Conservation (phyloP, 2,329 filamentous ascomycete species). For the Xylariaceae sp. region DNA sequence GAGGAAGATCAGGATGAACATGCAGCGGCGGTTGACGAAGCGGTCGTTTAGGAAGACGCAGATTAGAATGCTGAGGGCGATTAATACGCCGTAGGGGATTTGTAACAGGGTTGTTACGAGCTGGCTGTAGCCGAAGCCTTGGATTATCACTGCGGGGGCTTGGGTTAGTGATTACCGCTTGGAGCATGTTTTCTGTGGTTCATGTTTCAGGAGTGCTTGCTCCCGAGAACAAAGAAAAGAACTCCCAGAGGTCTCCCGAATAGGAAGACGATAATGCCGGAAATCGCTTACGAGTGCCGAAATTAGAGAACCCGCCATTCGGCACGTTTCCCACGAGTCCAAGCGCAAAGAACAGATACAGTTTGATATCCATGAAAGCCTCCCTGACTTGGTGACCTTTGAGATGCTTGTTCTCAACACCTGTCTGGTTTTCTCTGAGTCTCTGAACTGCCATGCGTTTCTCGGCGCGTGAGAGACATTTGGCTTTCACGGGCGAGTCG, state of each 20-base stretch:
- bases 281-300: slow-evolving; percentile 42
- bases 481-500: slow-evolving; percentile 50
- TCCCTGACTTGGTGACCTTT: slow-evolving; percentile 39
- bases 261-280: too few species aligned
- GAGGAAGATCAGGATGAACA: slow-evolving; percentile 47
- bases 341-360: slow-evolving; percentile 52
- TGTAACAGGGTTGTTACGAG: slow-evolving; percentile 53
- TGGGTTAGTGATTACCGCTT: too few species aligned
- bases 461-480: slow-evolving; percentile 44
- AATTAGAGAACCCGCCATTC: slow-evolving; percentile 58
- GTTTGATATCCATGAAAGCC: slow-evolving; percentile 42
- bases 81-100: slow-evolving; percentile 38
- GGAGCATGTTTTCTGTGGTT: too few species aligned
- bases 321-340: slow-evolving; percentile 49
- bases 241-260: too few species aligned
- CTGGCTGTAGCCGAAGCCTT: slow-evolving; percentile 53
- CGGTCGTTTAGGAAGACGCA: slow-evolving; percentile 23
- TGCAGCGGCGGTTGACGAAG: slow-evolving; percentile 23
- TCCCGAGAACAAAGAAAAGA: too few species aligned
- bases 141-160: slow-evolving; percentile 44
- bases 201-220: too few species aligned
- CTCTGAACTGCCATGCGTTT: slow-evolving; percentile 38
- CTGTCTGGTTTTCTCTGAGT: slow-evolving; percentile 37
- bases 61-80: slow-evolving; percentile 22
- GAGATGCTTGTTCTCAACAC: slow-evolving; percentile 35